Evolutionary conservation across 805 yeast species (phyloP), one percentile per base, ranked within the genome.

Genomic region (Myxozyma sirexii): DNA sequence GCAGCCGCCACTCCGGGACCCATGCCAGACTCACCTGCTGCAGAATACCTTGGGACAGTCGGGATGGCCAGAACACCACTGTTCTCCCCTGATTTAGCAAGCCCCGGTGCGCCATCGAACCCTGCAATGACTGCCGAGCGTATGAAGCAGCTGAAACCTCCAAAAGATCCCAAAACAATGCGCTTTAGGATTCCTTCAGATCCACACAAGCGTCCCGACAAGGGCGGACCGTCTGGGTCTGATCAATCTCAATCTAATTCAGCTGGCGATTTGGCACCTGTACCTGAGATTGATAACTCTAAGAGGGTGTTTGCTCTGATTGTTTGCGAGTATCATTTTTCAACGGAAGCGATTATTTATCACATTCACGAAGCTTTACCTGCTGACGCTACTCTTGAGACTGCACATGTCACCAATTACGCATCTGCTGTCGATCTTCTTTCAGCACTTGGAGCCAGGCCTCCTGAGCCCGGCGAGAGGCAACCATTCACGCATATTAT

Each of bases 401-500:
- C 60, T 35, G 42, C 61, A 19, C 60, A 59, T 44, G 64, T 56
- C 19, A 45, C 56, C 31, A 45, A 52, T 27, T 59, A 47, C 49
- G 59, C 43, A 5, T 35, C 58, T 7, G 66, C 64, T 4, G n/a
- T 29, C 3, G 64, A 62, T 6, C 17, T 57, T 35, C 38, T 62
- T 6, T 17, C 31, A 17, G 50, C 31, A 2, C 47, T 61, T 4
- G 59, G 54, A 15, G 13, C 44, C 6, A 50, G 37, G 2, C 29
- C 38, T 5, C 41, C 58, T n/a, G 47, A 17, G n/a, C 29, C 54
- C 17, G 26, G 13, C 5, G 45, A 42, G 26, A 29, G 44, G 2
- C 45, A 24, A 26, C 50, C 64, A 13, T 70, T 71, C 66, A 71
- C 72, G 10, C 74, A 71, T 59, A 62, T 71, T 17, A 65, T 71